Base-by-base conservation (phyloP, 2,329 filamentous ascomycete genomes). In the Trichocomaceae sp. region DNA sequence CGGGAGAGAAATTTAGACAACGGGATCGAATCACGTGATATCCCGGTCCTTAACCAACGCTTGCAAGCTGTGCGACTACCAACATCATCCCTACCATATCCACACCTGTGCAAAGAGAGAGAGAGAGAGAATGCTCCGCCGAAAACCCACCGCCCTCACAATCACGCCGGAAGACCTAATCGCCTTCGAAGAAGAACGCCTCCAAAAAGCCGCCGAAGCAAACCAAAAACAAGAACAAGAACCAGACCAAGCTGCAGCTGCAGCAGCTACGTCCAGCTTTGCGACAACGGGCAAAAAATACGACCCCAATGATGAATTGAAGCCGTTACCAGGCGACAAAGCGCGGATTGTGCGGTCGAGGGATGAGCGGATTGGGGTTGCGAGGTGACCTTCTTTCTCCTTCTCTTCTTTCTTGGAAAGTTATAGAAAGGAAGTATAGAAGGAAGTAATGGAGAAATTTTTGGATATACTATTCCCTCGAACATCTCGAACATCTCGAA, bases 251-350 rank as follows among this genome's bases (percentile, higher is more conserved):
- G n/a, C n/a, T n/a, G n/a, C 47, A 58, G 50, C 15, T 29, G 17
- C 13, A 44, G 19, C 17, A 23, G 13, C 12, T 7, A 7, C 23
- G 4, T 3, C 3, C 23, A 26, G 4, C 7, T 48, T 54, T 20
- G 31, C 47, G 20, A 22, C 35, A 9, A 31, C 51, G 12, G 44
- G 46, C 48, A 59, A 52, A 13, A 62, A 55, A 17, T 56, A 72
- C 45, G 75, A 78, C 64, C 75, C 76, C 5, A 78, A 72, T 56
- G 75, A 78, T 65, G 76, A 78, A 58, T 59, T 78, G 62, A 78
- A 77, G 60, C 76, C 76, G 15, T 63, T 78, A 45, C 75, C 76
- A 1, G 75, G 74, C 0, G 75, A 77, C 56, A 77, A 76, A 60
- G 74, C 75, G 31, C 65, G 73, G 54, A 76, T 77, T 59, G 71